phyloP scores from a whole-genome alignment of 371 early-diverging fungal species.

The Fennellomyces sp. region DNA sequence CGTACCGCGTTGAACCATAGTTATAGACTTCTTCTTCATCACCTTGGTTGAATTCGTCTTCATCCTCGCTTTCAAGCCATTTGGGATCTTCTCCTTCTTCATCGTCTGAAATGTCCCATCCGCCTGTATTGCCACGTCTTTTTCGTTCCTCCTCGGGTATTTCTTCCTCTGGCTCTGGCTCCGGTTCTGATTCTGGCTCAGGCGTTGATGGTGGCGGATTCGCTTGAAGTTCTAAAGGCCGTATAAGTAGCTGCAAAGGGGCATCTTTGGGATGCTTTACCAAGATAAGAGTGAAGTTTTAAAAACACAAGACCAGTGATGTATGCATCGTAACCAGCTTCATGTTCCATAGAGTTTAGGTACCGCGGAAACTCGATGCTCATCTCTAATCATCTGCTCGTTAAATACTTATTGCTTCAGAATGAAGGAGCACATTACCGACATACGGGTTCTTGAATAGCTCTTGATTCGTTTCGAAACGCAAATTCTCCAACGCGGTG shows the following conservation, averaged over 20 bases:
- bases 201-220: background rate
- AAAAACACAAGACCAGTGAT: slow-evolving; percentile 70
- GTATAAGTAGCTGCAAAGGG: background rate
- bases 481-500: slow-evolving; percentile 37
- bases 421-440: slow-evolving; percentile 28
- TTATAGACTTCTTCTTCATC: slow-evolving; percentile 40
- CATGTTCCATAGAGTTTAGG: slow-evolving; percentile 65
- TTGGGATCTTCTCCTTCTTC: slow-evolving; percentile 27
- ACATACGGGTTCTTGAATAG: slow-evolving; percentile 57
- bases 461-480: slow-evolving; percentile 41
- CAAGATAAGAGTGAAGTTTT: slow-evolving; percentile 31
- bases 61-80: slow-evolving; percentile 9
- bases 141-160: slow-evolving; percentile 12
- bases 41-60: slow-evolving; percentile 4
- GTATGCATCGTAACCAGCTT: slow-evolving; percentile 93
- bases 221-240: background rate
- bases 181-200: slow-evolving; percentile 13
- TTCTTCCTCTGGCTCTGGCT: slow-evolving; percentile 12
- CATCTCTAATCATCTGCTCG: slow-evolving; percentile 26
- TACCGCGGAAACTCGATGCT: slow-evolving; percentile 44
- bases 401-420: background rate
- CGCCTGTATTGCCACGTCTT: slow-evolving; percentile 19
- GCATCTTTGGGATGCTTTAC: slow-evolving; percentile 8
- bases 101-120: slow-evolving; percentile 42
- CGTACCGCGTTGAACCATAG: slow-evolving; percentile 36